A percentile compares a stretch with the other conserved stretches of the same genome.
phyloP scores from a whole-genome alignment of 192 early-diverging fungal genomes.

The Oehlia diaphana region DNA sequence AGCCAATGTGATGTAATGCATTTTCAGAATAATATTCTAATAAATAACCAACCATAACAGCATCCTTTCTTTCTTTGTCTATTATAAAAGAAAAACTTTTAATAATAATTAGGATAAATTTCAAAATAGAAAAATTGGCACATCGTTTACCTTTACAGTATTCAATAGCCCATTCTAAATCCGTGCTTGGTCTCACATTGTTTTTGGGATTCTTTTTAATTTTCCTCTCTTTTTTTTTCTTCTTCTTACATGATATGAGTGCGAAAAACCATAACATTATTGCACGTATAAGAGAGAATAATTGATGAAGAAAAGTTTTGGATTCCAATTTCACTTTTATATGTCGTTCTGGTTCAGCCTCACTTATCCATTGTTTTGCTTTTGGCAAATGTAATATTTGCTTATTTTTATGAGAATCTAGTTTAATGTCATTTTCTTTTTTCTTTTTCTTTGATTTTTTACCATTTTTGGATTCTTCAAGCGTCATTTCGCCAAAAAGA shows the following conservation, averaged over 20 bases:
- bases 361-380: neutral
- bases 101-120: neutral
- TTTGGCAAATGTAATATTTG: neutral
- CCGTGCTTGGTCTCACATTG: neutral
- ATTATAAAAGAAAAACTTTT: neutral
- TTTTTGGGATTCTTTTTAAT: neutral
- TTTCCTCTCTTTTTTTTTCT: neutral
- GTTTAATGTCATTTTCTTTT: neutral
- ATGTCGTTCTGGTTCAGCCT: neutral
- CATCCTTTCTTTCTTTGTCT: neutral
- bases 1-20: neutral
- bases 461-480: neutral
- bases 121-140: neutral
- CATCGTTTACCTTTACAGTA: neutral
- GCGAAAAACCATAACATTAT: neutral
- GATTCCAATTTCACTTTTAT: neutral
- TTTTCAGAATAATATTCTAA: constrained; percentile 3
- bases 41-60: neutral
- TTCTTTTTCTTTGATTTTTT: neutral
- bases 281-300: neutral
- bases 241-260: neutral
- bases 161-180: neutral
- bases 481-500: neutral
- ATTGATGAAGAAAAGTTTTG: neutral
- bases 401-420: neutral